Percentiles rank a stretch among this genome's conserved stretches.
Conservation (phyloP, 202 grass and related monocot species). For the Eragrostis tef region DNA sequence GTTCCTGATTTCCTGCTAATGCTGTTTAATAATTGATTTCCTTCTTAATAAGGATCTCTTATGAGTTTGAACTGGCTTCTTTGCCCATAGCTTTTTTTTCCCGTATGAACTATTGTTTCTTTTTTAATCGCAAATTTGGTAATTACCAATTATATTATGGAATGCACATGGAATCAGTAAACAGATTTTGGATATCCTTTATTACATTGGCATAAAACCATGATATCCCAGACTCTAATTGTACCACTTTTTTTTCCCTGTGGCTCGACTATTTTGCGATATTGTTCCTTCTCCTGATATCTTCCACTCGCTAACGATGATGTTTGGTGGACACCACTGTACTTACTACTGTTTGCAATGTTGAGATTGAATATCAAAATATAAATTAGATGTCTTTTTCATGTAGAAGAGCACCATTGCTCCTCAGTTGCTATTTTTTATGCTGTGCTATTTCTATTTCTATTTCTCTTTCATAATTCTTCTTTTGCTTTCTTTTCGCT, state of each 20-base stretch:
- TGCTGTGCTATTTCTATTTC: constrained; percentile 34
- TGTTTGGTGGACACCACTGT: constrained; percentile 43
- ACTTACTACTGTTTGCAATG: constrained; percentile 40
- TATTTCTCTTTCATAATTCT: constrained; percentile 33
- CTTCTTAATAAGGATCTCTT: constrained; percentile 18
- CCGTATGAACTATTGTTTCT: not conserved
- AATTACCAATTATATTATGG: constrained; percentile 15
- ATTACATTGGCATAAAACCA: constrained; percentile 19
- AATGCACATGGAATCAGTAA: constrained; percentile 38
- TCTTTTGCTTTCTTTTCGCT: constrained; percentile 43
- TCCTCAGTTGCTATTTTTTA: constrained; percentile 45
- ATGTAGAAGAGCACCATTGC: constrained; percentile 45
- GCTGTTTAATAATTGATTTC: constrained; percentile 16
- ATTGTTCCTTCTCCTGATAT: constrained; percentile 36
- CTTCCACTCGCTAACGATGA: constrained; percentile 50
- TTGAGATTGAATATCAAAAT: constrained; percentile 41
- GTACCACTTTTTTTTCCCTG: not conserved
- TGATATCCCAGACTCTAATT: constrained; percentile 1
- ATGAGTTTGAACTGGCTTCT: constrained; percentile 14
- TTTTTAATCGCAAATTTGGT: constrained; percentile 5
- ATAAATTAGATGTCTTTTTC: constrained; percentile 41
- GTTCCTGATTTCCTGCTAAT: constrained; percentile 28
- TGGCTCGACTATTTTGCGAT: constrained; percentile 31
- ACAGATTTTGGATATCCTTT: constrained; percentile 26
- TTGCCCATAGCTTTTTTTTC: constrained; percentile 17